A percentile compares a stretch with the other conserved stretches of the same genome.
Conservation (phyloP, 2,329 filamentous ascomycete genomes). For the Pseudogymnoascus verrucosus region DNA sequence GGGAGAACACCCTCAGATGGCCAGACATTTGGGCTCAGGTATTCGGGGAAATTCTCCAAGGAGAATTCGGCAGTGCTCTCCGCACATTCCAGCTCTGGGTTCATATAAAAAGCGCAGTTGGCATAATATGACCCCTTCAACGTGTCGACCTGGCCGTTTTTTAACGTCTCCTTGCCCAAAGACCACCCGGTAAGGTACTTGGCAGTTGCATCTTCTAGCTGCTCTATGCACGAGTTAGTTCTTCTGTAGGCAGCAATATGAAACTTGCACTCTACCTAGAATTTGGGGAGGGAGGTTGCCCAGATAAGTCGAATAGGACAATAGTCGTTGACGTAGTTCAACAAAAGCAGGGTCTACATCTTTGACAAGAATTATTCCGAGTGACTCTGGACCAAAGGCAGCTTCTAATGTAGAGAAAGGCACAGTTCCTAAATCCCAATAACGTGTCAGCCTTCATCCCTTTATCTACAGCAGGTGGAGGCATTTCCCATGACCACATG, state of each 20-base stretch:
- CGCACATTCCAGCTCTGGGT: conserved; percentile 53
- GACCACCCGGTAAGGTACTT: conserved; percentile 71
- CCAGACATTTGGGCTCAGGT: conserved; percentile 87
- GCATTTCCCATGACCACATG: background rate
- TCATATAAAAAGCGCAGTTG: conserved; percentile 71
- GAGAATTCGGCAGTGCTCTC: conserved; percentile 51
- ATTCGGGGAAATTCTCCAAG: conserved; percentile 67
- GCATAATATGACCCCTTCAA: conserved; percentile 80
- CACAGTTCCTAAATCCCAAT: conserved; percentile 47
- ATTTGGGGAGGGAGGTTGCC: conserved; percentile 67
- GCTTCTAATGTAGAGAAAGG: conserved; percentile 61
- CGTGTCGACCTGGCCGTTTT: conserved; percentile 69
- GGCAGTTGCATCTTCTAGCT: conserved; percentile 50
- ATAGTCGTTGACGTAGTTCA: conserved; percentile 60
- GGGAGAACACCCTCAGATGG: conserved; percentile 61
- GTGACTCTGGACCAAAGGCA: conserved; percentile 82
- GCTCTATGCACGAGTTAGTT: conserved; percentile 32
- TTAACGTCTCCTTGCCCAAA: conserved; percentile 71
- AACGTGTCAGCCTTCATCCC: background rate
- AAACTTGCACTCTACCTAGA: conserved; percentile 47
- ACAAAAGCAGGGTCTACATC: conserved; percentile 68
- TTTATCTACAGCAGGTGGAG: background rate
- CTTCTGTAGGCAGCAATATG: background rate
- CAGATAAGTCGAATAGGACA: conserved; percentile 84
- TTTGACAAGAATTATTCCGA: conserved; percentile 90